These are phyloP conservation scores for Choiromyces venosus DNA, from an alignment of 495 filamentous ascomycete genomes.

Conservation along the genomic window DNA sequence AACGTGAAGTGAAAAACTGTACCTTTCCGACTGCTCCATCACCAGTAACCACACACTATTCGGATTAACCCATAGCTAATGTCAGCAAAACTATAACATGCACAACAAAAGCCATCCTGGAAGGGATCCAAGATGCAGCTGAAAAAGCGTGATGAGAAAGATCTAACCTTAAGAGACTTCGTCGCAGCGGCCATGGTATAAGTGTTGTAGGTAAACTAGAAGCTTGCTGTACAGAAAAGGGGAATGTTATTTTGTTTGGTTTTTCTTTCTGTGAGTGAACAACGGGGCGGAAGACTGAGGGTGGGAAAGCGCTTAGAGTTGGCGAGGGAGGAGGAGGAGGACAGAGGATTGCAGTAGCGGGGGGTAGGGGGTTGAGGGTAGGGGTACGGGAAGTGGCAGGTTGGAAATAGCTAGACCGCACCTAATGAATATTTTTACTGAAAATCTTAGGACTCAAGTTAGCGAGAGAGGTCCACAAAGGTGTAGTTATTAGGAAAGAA, in stretches of 20 bases:
- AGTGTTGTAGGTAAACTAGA: not conserved
- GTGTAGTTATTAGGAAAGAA: not conserved
- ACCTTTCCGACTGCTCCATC: slow-evolving; percentile 99
- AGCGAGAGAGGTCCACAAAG: not conserved
- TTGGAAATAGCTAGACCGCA: not conserved
- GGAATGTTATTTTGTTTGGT: not conserved
- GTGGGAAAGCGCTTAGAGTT: not conserved
- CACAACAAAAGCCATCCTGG: slow-evolving; percentile 4
- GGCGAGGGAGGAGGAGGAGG: not conserved
- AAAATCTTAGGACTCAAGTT: not conserved
- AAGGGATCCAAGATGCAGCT: slow-evolving; percentile 1
- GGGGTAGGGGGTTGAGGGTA: not conserved
- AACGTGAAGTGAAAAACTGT: slow-evolving; percentile 20
- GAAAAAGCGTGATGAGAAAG: slow-evolving; percentile 3
- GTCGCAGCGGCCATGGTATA: slow-evolving; percentile 60
- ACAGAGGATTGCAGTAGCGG: not conserved
- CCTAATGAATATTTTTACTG: not conserved
- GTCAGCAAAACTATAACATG: slow-evolving; percentile 38
- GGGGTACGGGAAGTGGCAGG: not conserved
- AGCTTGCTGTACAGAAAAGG: not conserved
- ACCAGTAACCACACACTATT: slow-evolving; percentile 93
- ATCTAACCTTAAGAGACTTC: slow-evolving; percentile 66
- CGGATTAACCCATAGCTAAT: slow-evolving; percentile 9
- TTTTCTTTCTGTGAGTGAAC: not conserved
- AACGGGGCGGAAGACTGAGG: not conserved